Evolutionary conservation across 2,329 filamentous ascomycete species (phyloP).

Genomic region (Aspergillus udagawae): DNA sequence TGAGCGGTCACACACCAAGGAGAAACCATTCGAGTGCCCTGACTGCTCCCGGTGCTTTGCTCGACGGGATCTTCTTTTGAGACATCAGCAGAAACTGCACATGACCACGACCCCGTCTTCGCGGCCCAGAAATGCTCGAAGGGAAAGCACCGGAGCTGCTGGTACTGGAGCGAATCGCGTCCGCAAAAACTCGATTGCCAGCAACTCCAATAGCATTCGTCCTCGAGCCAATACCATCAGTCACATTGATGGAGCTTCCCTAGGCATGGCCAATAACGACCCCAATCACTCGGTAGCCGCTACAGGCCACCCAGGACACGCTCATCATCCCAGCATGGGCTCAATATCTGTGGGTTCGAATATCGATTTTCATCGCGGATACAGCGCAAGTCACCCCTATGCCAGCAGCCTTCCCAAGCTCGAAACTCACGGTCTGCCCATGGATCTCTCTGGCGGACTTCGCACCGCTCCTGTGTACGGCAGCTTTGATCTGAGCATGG

Average conservation of each 20-base stretch:
- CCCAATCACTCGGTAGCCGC: slow-evolving; percentile 6
- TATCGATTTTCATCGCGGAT: slow-evolving; percentile 63
- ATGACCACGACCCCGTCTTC: slow-evolving; percentile 86
- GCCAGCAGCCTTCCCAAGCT: slow-evolving; percentile 72
- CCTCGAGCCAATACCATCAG: slow-evolving; percentile 95
- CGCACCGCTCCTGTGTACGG: slow-evolving; percentile 75
- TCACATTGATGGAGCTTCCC: slow-evolving; percentile 73
- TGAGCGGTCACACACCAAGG: slow-evolving; percentile 96
- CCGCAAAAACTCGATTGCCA: slow-evolving; percentile 86
- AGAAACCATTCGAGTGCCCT: slow-evolving; percentile 97
- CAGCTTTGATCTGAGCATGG: slow-evolving; percentile 67
- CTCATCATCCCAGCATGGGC: slow-evolving; percentile 70
- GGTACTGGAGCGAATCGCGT: slow-evolving; percentile 66
- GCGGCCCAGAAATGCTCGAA: slow-evolving; percentile 73
- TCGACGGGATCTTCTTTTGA: slow-evolving; percentile 80
- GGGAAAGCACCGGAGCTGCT: slow-evolving; percentile 78
- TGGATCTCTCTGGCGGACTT: slow-evolving; percentile 65
- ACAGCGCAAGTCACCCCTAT: slow-evolving; percentile 50
- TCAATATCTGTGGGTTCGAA: slow-evolving; percentile 54
- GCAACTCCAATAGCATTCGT: slow-evolving; percentile 61
- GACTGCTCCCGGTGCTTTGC: slow-evolving; percentile 95
- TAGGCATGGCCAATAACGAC: slow-evolving; percentile 56
- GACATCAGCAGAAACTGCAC: slow-evolving; percentile 98
- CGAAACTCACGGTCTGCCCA: slow-evolving; percentile 68
- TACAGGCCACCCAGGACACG: slow-evolving; percentile 46